phyloP scores from a whole-genome alignment of 2,329 filamentous ascomycete genomes.

The Gliomastix tumulicola region DNA sequence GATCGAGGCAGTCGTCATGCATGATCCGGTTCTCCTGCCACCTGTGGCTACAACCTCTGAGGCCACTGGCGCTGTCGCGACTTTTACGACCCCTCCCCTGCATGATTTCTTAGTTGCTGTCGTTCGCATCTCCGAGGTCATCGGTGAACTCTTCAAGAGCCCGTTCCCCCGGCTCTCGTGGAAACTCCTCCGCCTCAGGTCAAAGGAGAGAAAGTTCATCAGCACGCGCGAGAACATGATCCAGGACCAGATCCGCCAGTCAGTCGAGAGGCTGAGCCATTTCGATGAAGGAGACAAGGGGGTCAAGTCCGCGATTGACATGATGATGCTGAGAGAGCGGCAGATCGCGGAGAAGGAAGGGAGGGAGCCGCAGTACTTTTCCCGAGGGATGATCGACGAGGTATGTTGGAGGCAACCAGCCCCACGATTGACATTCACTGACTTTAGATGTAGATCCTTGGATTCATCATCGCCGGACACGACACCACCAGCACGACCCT shows the following conservation, averaged over 20 bases:
- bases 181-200: not conserved
- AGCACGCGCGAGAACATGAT: not conserved
- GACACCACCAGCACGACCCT: slow-evolving; percentile 18
- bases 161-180: not conserved
- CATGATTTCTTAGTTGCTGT: too few relatives aligned
- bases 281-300: not conserved
- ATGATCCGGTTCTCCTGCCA: too few relatives aligned
- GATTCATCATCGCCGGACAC: slow-evolving; percentile 20
- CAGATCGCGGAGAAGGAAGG: slow-evolving; percentile 17
- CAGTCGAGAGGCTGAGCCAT: not conserved
- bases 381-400: slow-evolving; percentile 19
- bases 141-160: not conserved
- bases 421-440: not conserved
- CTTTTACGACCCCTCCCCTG: too few relatives aligned
- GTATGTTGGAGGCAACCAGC: not conserved
- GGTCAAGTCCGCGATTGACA: slow-evolving; percentile 18
- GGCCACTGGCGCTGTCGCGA: too few relatives aligned
- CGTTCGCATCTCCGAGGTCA: too few relatives aligned
- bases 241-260: not conserved
- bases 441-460: slow-evolving; percentile 8
- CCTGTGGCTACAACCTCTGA: too few relatives aligned
- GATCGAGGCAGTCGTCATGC: too few relatives aligned
- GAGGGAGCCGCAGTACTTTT: slow-evolving; percentile 14
- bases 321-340: slow-evolving; percentile 20
- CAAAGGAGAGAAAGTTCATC: not conserved